Base-by-base conservation (phyloP, 805 yeast genomes). In the Starmerella bombi region DNA sequence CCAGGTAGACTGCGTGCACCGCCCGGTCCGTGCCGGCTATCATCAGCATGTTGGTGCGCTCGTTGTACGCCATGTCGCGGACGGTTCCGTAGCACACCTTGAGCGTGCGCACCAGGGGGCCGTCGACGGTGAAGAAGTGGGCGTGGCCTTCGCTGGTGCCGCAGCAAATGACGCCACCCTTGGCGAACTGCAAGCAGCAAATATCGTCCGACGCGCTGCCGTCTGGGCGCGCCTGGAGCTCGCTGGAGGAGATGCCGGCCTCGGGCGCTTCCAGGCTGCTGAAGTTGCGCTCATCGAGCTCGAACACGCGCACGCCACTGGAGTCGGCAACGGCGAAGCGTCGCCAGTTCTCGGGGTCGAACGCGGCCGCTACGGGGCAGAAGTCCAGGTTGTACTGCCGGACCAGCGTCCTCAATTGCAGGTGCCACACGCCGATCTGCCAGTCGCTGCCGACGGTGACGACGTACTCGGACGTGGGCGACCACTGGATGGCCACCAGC, bases 381-480 rank as follows among this genome's bases (percentile, higher is more conserved):
- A 40, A 33, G 17, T 32, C 45, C 29, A 46, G 43, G 32, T 46
- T 38, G 17, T 23, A 30, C 8, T 25, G 10, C 14, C n/a, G 10
- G n/a, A 25, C 20, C 12, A 38, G 35, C 8, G 21, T 5, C 15
- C 34, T 25, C 27, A 17, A 15, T 3, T 5, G 12, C 21, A 32
- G 16, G 29, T 43, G 40, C 51, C 51, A 48, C 14, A 40, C 25
- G 22, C 42, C 37, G 25, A 36, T 30, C n/a, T 21, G 34, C 51
- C 51, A 48, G 34, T 48, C 51, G 10, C 6, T 19, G 19, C 48
- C 45, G 12, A 40, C 41, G 9, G 44, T 39, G 18, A 43, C 28
- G n/a, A 48, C 21, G n/a, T 15, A n/a, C 7, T 37, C 16, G 15
- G 38, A 42, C 25, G 42, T 41, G n/a, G 3, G 9, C 6, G 47